Conservation (phyloP, 768 basidiomycete species). For the Trametes cinnabarina region DNA sequence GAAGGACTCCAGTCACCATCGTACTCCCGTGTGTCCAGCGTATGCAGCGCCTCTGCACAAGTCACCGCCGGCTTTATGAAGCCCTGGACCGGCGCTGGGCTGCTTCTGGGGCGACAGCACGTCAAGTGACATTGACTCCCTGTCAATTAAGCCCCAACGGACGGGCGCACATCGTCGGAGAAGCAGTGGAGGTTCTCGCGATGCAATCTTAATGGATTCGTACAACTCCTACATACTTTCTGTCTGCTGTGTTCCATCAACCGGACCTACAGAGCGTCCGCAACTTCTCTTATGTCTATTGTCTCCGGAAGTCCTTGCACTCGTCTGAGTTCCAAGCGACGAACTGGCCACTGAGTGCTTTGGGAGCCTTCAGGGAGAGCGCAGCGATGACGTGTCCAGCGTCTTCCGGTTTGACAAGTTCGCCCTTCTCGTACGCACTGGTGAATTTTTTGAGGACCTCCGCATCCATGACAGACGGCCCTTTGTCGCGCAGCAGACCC, state of each 20-base stretch:
- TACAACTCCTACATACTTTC: background rate
- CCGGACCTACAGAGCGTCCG: background rate
- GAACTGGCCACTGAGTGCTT: slow-evolving; percentile 69
- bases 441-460: slow-evolving; percentile 58
- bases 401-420: slow-evolving; percentile 71
- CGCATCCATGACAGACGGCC: slow-evolving; percentile 51
- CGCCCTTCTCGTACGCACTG: slow-evolving; percentile 56
- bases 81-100: background rate
- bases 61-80: background rate
- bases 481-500: slow-evolving; percentile 47
- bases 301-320: slow-evolving; percentile 52
- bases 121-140: background rate
- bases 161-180: too few relatives aligned
- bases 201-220: background rate
- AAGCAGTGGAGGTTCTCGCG: too few relatives aligned
- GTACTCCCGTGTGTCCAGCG: too few relatives aligned
- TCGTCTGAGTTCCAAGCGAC: slow-evolving; percentile 77
- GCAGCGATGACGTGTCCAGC: slow-evolving; percentile 78
- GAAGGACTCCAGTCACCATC: background rate
- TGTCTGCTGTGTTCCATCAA: background rate
- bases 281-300: background rate
- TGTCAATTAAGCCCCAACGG: background rate
- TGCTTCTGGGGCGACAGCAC: background rate
- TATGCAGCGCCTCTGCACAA: too few relatives aligned
- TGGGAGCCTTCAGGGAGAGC: slow-evolving; percentile 63